Evolutionary conservation across 257 asterid genomes (phyloP), one percentile per base, ranked within the genome.

Genomic region (Nicotiana tomentosiformis): DNA sequence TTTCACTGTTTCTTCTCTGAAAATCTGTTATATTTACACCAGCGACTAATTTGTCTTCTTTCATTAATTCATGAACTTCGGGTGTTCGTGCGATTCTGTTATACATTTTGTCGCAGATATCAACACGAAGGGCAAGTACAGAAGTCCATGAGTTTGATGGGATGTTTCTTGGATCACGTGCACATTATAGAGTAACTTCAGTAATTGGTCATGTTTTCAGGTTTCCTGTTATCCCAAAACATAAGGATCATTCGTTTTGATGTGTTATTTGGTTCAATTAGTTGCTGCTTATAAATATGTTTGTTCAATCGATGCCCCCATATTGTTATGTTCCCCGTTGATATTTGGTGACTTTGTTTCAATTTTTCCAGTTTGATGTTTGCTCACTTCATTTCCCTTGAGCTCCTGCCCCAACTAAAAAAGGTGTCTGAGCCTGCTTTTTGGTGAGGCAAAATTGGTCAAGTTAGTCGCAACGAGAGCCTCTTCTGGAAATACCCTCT

Each of bases 161-260:
- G 43, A 82, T 64, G 84, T 95, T 95, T 92, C 83, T 91, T 90
- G 98, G 97, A 65, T 88, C 85, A 81, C 89, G 86, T 51, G 97
- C 83, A 35, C 89, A 89, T 49, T 95, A 88, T 88, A 95, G 84
- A 91, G 97, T 95, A 85, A 95, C 98, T 69, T 95, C 98, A 68
- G 98, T 95, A 85, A 95, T 95, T 87, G 98, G 98, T 81, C 98
- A 95, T 86, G 97, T 95, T 83, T 95, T 95, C 97, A 95, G 98
- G 98, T 95, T 82, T 78, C 69, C 76, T 65, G 67, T 82, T 83
- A 60, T 64, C 82, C 77, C 49, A 30, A 30, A 46, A 46, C 17
- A 46, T 23, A 76, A 61, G 67, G 66, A 3, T 15, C 76, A n/a
- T 23, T 70, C 4, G 4, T 46, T 56, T 29, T 55, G 9, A 72